These are phyloP conservation scores for Stachybotrys elegans DNA, from an alignment of 2,329 filamentous ascomycete species.

Conservation along the genomic window DNA sequence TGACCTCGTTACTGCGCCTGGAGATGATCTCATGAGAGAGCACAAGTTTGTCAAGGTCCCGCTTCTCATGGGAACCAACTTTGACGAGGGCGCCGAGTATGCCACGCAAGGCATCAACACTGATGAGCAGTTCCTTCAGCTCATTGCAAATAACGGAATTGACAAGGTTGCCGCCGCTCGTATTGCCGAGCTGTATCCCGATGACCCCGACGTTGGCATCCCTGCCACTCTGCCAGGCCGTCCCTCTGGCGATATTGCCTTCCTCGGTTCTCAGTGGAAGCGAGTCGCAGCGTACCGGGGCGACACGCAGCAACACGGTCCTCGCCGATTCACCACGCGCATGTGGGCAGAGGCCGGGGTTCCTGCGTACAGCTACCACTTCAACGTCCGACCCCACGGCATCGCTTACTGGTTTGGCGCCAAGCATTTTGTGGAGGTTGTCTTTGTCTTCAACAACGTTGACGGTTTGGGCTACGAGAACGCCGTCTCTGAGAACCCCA, in stretches of 20 bases:
- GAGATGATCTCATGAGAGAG: slow-evolving; percentile 44
- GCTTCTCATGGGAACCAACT: slow-evolving; percentile 56
- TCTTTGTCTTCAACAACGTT: slow-evolving; percentile 44
- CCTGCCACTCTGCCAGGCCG: slow-evolving; percentile 32
- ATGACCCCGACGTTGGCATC: slow-evolving; percentile 39
- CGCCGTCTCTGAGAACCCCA: slow-evolving; percentile 17
- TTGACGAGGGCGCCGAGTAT: slow-evolving; percentile 56
- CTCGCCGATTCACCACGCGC: slow-evolving; percentile 45
- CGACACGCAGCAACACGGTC: slow-evolving; percentile 48
- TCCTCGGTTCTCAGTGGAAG: slow-evolving; percentile 40
- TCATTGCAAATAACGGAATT: slow-evolving; percentile 20
- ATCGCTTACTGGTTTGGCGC: slow-evolving; percentile 10
- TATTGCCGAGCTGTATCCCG: slow-evolving; percentile 41
- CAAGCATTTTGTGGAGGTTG: slow-evolving; percentile 18
- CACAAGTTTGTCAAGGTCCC: slow-evolving; percentile 59
- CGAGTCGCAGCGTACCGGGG: slow-evolving; percentile 47
- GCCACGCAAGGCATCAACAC: slow-evolving; percentile 46
- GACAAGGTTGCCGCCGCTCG: slow-evolving; percentile 21
- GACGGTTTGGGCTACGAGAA: slow-evolving; percentile 28
- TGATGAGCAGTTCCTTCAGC: slow-evolving; percentile 40
- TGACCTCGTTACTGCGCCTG: slow-evolving; percentile 28
- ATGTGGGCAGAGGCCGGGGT: slow-evolving; percentile 42
- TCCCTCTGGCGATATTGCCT: slow-evolving; percentile 12
- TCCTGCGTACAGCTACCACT: slow-evolving; percentile 47
- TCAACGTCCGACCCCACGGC: slow-evolving; percentile 26